These are phyloP conservation scores for Tulasnella sp. DNA, from an alignment of 768 basidiomycete genomes.

Conservation along the genomic window DNA sequence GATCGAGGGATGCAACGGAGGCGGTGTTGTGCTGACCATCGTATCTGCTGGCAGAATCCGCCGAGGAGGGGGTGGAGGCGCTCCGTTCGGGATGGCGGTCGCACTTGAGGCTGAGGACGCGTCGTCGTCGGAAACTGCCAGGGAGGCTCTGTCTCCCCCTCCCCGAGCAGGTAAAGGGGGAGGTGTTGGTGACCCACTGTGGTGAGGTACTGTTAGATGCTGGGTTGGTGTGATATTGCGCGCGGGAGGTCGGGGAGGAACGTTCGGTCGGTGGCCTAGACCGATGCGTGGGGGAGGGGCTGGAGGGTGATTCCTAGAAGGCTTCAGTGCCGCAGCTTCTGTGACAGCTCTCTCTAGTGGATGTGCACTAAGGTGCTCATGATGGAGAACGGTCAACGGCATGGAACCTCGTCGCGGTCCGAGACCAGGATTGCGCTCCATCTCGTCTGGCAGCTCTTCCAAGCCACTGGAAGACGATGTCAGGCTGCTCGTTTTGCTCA, in stretches of 20 bases:
- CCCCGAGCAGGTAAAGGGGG: slow-evolving; percentile 11
- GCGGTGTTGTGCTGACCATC: background rate
- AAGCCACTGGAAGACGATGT: slow-evolving; percentile 4
- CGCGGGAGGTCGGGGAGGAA: background rate
- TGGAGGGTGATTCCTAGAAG: background rate
- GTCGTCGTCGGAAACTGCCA: slow-evolving; percentile 17
- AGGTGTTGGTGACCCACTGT: slow-evolving; percentile 8
- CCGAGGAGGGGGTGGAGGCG: slow-evolving; percentile 27
- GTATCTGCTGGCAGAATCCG: background rate
- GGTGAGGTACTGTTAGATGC: background rate
- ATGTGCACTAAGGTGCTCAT: background rate
- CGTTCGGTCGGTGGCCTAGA: slow-evolving; percentile 5
- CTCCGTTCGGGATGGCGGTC: background rate
- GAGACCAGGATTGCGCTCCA: background rate
- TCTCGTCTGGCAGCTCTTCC: background rate
- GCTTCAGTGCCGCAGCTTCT: background rate
- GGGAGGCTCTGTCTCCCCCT: background rate
- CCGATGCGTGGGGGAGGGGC: slow-evolving; percentile 24
- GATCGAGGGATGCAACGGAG: background rate
- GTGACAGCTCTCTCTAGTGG: background rate
- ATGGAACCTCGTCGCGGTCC: slow-evolving; percentile 14
- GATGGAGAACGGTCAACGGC: background rate
- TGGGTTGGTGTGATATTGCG: slow-evolving; percentile 23
- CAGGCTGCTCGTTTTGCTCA: slow-evolving; percentile 4
- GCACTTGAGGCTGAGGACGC: background rate